Conservation (phyloP, 2,329 filamentous ascomycete genomes). For the Fusarium sp. region DNA sequence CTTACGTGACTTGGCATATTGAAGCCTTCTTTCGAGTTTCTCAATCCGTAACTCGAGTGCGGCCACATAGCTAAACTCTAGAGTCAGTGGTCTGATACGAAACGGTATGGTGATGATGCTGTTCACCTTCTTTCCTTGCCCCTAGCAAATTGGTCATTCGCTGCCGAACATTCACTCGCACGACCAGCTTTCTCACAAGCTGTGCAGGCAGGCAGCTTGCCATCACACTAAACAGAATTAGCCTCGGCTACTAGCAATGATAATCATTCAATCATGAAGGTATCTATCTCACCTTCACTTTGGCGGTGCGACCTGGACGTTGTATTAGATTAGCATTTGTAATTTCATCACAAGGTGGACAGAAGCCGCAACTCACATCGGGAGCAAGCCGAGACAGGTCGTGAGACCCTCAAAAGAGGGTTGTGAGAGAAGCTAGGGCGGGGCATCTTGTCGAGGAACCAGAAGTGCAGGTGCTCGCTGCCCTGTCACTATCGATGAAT, state of each 20-base stretch:
- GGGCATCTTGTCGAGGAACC: constrained; percentile 51
- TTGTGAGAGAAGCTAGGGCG: constrained; percentile 64
- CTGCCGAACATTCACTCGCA: constrained; percentile 88
- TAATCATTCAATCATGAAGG: neutral
- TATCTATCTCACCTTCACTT: constrained; percentile 77
- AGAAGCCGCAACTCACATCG: constrained; percentile 65
- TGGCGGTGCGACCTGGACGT: constrained; percentile 76
- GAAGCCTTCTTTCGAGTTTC: constrained; percentile 83
- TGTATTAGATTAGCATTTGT: constrained; percentile 4
- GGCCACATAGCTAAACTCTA: constrained; percentile 80
- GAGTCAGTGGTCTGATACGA: constrained; percentile 13
- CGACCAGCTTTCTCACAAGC: constrained; percentile 94
- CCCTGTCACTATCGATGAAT: neutral
- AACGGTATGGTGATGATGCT: neutral
- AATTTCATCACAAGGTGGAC: neutral
- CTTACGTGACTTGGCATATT: constrained; percentile 77
- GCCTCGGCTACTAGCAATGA: neutral
- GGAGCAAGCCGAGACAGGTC: constrained; percentile 84
- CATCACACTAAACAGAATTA: constrained; percentile 77
- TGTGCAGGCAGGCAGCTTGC: constrained; percentile 93
- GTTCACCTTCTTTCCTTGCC: constrained; percentile 89
- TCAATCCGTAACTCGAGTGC: constrained; percentile 93
- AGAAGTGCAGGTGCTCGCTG: neutral
- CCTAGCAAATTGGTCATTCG: constrained; percentile 94
- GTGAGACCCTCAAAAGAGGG: constrained; percentile 77